A percentile compares a stretch with the other conserved stretches of the same genome.
Evolutionary conservation across 305 asterid genomes (phyloP).

Genomic region (Fraxinus sp.): DNA sequence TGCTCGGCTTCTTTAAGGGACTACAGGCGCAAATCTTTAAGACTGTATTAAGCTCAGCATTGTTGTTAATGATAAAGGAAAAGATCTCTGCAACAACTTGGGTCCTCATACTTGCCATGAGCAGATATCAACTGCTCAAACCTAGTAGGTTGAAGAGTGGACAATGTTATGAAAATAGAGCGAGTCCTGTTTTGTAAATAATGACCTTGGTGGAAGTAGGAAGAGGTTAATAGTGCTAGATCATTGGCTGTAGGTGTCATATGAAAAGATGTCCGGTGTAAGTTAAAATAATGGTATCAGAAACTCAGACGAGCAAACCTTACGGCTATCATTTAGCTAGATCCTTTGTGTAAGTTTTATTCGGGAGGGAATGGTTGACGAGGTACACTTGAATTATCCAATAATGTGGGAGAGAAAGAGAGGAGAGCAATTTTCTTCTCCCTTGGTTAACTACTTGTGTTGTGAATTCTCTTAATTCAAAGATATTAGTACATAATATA

Average conservation of each 20-base stretch:
- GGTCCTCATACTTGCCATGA: conserved; percentile 61
- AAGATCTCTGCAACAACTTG: conserved; percentile 84
- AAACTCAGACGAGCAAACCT: not conserved
- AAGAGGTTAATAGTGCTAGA: not conserved
- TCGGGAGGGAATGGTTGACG: not conserved
- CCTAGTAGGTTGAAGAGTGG: conserved; percentile 33
- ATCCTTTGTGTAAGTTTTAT: not conserved
- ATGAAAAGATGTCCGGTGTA: not conserved
- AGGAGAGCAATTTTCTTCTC: not conserved
- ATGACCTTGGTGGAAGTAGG: not conserved
- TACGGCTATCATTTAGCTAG: not conserved
- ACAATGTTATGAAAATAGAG: conserved; percentile 6
- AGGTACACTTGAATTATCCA: not conserved
- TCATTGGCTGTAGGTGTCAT: not conserved
- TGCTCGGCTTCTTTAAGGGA: conserved; percentile 81
- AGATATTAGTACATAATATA: not conserved
- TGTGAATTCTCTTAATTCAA: not conserved
- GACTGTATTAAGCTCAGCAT: conserved; percentile 83
- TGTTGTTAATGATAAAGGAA: conserved; percentile 90
- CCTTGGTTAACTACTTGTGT: not conserved
- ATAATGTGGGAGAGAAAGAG: not conserved
- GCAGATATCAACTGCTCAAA: conserved; percentile 37
- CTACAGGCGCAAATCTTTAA: conserved; percentile 82
- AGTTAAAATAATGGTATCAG: not conserved
- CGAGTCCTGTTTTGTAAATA: not conserved